Evolutionary conservation across 1,139 yeast species (phyloP).

Genomic region (Williopsis jadinii): DNA sequence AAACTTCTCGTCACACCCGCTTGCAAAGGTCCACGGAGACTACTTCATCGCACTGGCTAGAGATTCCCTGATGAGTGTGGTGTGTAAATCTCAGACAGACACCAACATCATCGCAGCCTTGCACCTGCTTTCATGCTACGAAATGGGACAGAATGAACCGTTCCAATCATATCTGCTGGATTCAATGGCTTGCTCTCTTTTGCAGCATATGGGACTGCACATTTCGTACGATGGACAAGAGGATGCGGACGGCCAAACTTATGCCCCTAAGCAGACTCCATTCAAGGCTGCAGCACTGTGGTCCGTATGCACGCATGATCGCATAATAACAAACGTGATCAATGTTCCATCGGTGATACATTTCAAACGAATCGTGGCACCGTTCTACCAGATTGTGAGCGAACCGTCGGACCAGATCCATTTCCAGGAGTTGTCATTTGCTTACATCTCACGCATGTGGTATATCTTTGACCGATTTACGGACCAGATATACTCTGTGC

Average conservation of each 20-base stretch:
- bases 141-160: slow-evolving; percentile 23
- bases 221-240: slow-evolving; percentile 21
- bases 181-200: slow-evolving; percentile 24
- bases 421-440: slow-evolving; percentile 20
- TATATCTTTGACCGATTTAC: slow-evolving; percentile 24
- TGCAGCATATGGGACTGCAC: slow-evolving; percentile 27
- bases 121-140: slow-evolving; percentile 23
- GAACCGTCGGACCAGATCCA: slow-evolving; percentile 4
- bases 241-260: slow-evolving; percentile 8
- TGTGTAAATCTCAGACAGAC: slow-evolving; percentile 14
- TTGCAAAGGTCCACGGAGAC: slow-evolving; percentile 7
- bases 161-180: slow-evolving; percentile 23
- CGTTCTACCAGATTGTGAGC: slow-evolving; percentile 20
- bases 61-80: slow-evolving; percentile 15
- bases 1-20: slow-evolving; percentile 15
- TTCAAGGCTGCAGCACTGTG: slow-evolving; percentile 22
- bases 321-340: slow-evolving; percentile 20
- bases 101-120: slow-evolving; percentile 19
- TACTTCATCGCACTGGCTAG: slow-evolving; percentile 21
- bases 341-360: slow-evolving; percentile 25
- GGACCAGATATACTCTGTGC: slow-evolving; percentile 25
- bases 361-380: slow-evolving; percentile 24
- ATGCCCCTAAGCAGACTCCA: slow-evolving; percentile 24
- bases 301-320: slow-evolving; percentile 24
- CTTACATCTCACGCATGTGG: slow-evolving; percentile 22